These are phyloP conservation scores for Tolypocladium pustulatum DNA, from an alignment of 2,329 filamentous ascomycete genomes.

Conservation along the genomic window DNA sequence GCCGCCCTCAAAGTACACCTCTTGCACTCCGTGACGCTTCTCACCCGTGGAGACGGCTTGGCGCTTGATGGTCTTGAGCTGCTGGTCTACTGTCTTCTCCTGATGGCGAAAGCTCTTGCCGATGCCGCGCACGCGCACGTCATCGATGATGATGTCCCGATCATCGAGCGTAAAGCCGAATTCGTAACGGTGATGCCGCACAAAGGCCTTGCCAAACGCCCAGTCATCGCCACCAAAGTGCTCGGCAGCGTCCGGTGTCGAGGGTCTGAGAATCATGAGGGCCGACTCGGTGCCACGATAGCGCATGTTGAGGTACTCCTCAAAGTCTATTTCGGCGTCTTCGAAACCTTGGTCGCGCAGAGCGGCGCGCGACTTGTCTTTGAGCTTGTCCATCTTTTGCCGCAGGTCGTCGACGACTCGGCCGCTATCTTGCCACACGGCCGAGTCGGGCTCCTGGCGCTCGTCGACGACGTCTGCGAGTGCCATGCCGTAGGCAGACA, in stretches of 20 bases:
- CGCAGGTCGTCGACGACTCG: constrained; percentile 53
- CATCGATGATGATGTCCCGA: constrained; percentile 29
- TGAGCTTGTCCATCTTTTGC: constrained; percentile 68
- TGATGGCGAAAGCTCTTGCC: constrained; percentile 68
- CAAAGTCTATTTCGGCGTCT: constrained; percentile 32
- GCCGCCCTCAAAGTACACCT: constrained; percentile 10
- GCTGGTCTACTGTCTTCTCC: constrained; percentile 75
- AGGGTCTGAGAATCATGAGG: constrained; percentile 76
- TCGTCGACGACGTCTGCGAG: constrained; percentile 34
- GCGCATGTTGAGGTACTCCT: constrained; percentile 65
- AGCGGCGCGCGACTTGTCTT: constrained; percentile 58
- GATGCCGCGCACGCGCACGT: constrained; percentile 29
- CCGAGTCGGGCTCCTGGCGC: constrained; percentile 35
- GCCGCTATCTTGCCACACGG: constrained; percentile 48
- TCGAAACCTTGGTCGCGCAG: constrained; percentile 71
- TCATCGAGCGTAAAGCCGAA: constrained; percentile 55
- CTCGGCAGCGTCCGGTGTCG: constrained; percentile 46
- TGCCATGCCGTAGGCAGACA: constrained; percentile 36
- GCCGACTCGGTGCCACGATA: constrained; percentile 87
- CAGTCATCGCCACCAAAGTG: constrained; percentile 57
- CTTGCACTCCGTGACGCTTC: constrained; percentile 7
- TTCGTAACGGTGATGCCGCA: constrained; percentile 70
- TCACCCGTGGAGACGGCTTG: constrained; percentile 30
- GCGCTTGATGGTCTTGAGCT: constrained; percentile 59
- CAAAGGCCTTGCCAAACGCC: constrained; percentile 77